Base-by-base conservation (phyloP, 2,329 filamentous ascomycete species). In the Stachybotrys chartarum region DNA sequence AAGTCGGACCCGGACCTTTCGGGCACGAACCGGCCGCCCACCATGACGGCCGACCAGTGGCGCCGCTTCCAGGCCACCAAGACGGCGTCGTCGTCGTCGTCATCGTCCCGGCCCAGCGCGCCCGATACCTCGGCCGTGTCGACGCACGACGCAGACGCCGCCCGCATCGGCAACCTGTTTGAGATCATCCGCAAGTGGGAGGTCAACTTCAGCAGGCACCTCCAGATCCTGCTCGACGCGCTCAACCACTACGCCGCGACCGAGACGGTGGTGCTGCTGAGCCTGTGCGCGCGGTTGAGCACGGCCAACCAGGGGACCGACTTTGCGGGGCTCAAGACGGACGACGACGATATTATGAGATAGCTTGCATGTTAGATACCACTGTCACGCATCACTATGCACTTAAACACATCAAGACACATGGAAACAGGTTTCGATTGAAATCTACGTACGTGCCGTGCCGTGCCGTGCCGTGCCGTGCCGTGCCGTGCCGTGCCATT, bases 231-330 rank as follows among this genome's bases (percentile, higher is more conserved):
- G 64, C 84, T 97, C 44, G 94, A 97, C 68, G 93, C 91, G 58
- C 79, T 99, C 59, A 97, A 99, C 64, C 96, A 97, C 71, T 95
- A 97, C 64, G 94, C 94, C 3, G 94, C 94, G 0, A 97, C 94
- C 0, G 94, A 99, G 76, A 97, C 94, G 45, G 93, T 97, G 3
- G 94, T 96, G 17, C 79, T 99, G 60, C 75, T 97, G 59, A 93
- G 92, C 61, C 77, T 99, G 16, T 96, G 91, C 67, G 91, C 91
- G 12, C 75, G 91, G 58, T 68, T 96, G 65, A 92, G 88, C 64
- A 90, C 88, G 57, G 90, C 89, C 12, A 91, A 89, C 58, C 88
- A 92, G 67, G 89, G 88, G 18, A 86, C 83, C 0, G 82, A 86
- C 66, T 85, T 80, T 64, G 79, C 81, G 10, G 83, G 83, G 3